Percentiles rank a stretch among this genome's conserved stretches.
Evolutionary conservation across 2,329 filamentous ascomycete genomes (phyloP).

Genomic region (Thermoascus crustaceus): DNA sequence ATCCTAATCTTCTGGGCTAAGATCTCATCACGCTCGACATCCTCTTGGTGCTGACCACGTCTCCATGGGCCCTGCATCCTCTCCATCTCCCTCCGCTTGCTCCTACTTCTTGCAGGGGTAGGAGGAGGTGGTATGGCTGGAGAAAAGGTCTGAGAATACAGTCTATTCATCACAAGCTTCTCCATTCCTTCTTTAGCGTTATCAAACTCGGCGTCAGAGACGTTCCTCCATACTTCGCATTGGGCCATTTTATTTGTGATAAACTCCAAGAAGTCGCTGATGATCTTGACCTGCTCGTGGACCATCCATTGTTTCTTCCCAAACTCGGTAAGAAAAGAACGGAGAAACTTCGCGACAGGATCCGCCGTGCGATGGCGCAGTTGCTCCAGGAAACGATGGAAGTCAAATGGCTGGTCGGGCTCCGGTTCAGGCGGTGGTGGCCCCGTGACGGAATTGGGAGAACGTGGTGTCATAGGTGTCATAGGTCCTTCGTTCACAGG

Average conservation of each 20-base stretch:
- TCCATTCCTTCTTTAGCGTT: conserved; percentile 99
- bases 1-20: conserved; percentile 93
- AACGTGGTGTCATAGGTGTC: conserved; percentile 21
- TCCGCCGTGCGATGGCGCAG: conserved; percentile 95
- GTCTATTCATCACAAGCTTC: conserved; percentile 95
- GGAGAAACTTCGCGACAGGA: conserved; percentile 88
- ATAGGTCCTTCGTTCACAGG: conserved; percentile 18
- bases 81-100: conserved; percentile 61
- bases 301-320: conserved; percentile 99
- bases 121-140: conserved; percentile 81
- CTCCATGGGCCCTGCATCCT: conserved; percentile 69
- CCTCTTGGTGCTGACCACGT: conserved; percentile 91
- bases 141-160: conserved; percentile 94
- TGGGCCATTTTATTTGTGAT: conserved; percentile 97
- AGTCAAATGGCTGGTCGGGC: conserved; percentile 84
- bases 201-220: conserved; percentile 95
- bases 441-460: conserved; percentile 26
- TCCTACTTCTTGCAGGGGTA: conserved; percentile 54
- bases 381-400: conserved; percentile 93
- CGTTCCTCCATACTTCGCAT: conserved; percentile 92
- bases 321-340: conserved; percentile 91
- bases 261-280: conserved; percentile 90
- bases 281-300: conserved; percentile 98
- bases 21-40: conserved; percentile 94
- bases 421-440: conserved; percentile 72